phyloP scores from a whole-genome alignment of 2,329 filamentous ascomycete species.

The Aureobasidium namibiae region DNA sequence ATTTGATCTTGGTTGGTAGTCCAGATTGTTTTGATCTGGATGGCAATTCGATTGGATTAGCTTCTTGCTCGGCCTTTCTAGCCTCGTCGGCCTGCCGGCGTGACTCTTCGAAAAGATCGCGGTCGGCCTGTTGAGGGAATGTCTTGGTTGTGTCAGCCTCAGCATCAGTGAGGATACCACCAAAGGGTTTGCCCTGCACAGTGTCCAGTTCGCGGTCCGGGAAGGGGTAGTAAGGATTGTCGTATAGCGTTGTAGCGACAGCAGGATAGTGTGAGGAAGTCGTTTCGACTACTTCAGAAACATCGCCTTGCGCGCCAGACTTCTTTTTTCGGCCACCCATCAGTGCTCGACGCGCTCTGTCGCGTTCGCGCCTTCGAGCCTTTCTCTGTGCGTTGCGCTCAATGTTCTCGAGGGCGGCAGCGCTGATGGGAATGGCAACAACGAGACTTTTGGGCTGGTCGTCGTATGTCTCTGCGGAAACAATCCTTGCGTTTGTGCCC shows the following conservation, averaged over 20 bases:
- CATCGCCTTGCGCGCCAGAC: constrained; percentile 23
- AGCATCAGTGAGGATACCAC: constrained; percentile 78
- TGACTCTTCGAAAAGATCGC: constrained; percentile 80
- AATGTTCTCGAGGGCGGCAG: constrained; percentile 27
- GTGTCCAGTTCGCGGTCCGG: constrained; percentile 86
- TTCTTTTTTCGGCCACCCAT: constrained; percentile 22
- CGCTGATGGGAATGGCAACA: constrained; percentile 37
- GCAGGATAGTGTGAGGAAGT: constrained; percentile 45
- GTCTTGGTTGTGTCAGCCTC: constrained; percentile 91
- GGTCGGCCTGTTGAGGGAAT: constrained; percentile 69
- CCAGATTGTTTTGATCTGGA: constrained; percentile 58
- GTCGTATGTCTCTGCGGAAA: constrained; percentile 22
- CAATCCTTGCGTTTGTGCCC: constrained; percentile 32
- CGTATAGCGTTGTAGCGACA: constrained; percentile 55
- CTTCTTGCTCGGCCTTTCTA: constrained; percentile 65
- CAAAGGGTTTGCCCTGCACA: constrained; percentile 85
- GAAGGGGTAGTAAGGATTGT: constrained; percentile 78
- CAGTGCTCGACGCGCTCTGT: constrained; percentile 28
- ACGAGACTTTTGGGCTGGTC: constrained; percentile 40
- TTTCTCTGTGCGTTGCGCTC: constrained; percentile 44
- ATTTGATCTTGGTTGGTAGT: constrained; percentile 92
- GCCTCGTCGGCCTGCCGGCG: constrained; percentile 87
- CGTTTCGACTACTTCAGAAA: constrained; percentile 28
- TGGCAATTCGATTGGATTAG: constrained; percentile 43
- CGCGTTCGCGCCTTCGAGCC: constrained; percentile 37